A percentile compares a stretch with the other conserved stretches of the same genome.
Conservation (phyloP, 148 eudicot species). For the Persicaria tinctoria region DNA sequence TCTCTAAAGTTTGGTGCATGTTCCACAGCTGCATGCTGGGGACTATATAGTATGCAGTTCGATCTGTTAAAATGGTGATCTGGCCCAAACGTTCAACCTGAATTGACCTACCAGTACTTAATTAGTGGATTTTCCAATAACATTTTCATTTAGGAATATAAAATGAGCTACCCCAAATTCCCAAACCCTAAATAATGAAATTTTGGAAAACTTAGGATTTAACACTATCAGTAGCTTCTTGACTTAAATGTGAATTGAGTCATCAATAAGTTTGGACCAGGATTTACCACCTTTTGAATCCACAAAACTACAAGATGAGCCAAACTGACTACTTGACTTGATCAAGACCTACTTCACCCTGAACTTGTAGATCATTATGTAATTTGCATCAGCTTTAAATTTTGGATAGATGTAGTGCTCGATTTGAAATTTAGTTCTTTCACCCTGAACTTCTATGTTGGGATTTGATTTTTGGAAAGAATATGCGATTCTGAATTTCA, state of each 20-base stretch:
- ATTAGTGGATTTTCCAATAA: not conserved
- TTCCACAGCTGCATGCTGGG: not conserved
- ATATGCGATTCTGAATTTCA: not conserved
- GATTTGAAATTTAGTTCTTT: not conserved
- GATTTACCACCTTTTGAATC: not conserved
- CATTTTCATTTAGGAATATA: not conserved
- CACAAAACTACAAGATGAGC: not conserved
- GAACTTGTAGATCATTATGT: not conserved
- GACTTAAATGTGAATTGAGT: not conserved
- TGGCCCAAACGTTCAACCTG: no score
- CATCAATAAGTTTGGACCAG: not conserved
- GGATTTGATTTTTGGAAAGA: not conserved
- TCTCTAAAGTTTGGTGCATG: not conserved
- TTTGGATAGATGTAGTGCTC: not conserved
- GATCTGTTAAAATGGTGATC: no score
- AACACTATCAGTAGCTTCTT: not conserved
- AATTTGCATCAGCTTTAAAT: not conserved
- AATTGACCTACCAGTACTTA: not conserved
- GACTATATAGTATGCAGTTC: not conserved
- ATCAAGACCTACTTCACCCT: no score
- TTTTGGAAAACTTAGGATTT: not conserved
- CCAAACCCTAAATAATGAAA: not conserved
- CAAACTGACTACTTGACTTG: not conserved
- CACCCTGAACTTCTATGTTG: not conserved
- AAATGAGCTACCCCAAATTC: not conserved